These are phyloP conservation scores for Chaetomium sp. DNA, from an alignment of 2,329 filamentous ascomycete species.

Conservation along the genomic window DNA sequence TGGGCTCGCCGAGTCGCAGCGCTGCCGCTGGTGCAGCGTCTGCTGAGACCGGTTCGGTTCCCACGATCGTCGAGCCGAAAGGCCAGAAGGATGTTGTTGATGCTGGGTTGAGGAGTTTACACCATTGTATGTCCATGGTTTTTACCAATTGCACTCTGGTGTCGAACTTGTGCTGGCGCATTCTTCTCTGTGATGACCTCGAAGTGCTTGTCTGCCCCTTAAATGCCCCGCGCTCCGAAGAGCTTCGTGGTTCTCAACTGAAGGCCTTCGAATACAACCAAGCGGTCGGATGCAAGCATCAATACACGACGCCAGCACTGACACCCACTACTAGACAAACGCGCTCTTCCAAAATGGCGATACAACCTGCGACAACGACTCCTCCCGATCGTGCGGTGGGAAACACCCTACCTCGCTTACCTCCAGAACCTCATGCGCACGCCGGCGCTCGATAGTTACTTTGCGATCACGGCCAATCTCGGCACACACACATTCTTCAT, in stretches of 20 bases:
- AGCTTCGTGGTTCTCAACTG: not conserved
- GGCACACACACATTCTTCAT: slow-evolving; percentile 99
- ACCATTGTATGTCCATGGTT: slow-evolving; percentile 58
- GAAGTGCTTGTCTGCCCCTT: not conserved
- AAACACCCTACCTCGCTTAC: slow-evolving; percentile 88
- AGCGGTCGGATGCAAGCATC: not conserved
- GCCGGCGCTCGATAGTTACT: slow-evolving; percentile 87
- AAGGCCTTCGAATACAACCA: not conserved
- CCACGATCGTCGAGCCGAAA: slow-evolving; percentile 13
- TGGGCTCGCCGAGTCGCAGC: slow-evolving; percentile 24
- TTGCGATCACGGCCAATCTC: slow-evolving; percentile 91
- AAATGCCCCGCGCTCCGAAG: not conserved
- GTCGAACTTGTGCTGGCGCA: not conserved
- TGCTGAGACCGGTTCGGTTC: slow-evolving; percentile 30
- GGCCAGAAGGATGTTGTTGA: slow-evolving; percentile 40
- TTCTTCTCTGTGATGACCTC: not conserved
- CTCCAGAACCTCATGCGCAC: slow-evolving; percentile 75
- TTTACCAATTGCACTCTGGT: not conserved
- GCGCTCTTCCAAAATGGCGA: slow-evolving; percentile 79
- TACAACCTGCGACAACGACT: slow-evolving; percentile 74
- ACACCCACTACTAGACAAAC: slow-evolving; percentile 55
- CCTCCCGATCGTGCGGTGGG: slow-evolving; percentile 84
- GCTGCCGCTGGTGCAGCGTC: slow-evolving; percentile 28
- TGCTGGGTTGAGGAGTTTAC: slow-evolving; percentile 72
- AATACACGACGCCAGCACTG: not conserved